phyloP scores from a whole-genome alignment of 371 early-diverging fungal species.

The Saksenaea oblongispora region DNA sequence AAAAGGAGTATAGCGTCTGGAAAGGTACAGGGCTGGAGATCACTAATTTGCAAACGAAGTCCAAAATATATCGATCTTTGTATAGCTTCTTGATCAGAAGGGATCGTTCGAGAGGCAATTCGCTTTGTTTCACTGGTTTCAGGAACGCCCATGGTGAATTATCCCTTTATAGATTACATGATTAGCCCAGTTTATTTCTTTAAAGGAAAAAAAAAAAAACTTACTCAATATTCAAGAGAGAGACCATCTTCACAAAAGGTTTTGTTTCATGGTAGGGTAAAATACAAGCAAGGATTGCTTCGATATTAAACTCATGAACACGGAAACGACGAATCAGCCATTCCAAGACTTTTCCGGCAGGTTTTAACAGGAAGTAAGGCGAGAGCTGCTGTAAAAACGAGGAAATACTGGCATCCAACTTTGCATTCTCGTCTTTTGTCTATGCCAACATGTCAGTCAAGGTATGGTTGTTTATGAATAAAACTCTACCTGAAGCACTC shows the following conservation, averaged over 20 bases:
- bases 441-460: conserved; percentile 22
- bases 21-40: conserved; percentile 41
- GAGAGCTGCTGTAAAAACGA: conserved; percentile 76
- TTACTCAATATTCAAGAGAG: conserved; percentile 68
- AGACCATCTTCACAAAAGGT: conserved; percentile 80
- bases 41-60: conserved; percentile 68
- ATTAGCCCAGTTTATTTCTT: too few species aligned
- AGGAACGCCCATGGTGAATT: conserved; percentile 72
- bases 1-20: conserved; percentile 68
- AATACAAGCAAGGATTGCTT: conserved; percentile 73
- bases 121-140: conserved; percentile 56
- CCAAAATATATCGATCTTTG: conserved; percentile 62
- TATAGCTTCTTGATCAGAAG: conserved; percentile 59
- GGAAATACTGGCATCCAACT: conserved; percentile 76
- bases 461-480: neutral
- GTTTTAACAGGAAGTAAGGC: conserved; percentile 80
- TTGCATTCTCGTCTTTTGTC: conserved; percentile 81
- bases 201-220: conserved; percentile 21
- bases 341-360: conserved; percentile 87
- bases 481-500: conserved; percentile 63
- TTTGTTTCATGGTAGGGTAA: conserved; percentile 94
- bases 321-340: conserved; percentile 93
- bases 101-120: conserved; percentile 63
- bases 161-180: too few species aligned
- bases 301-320: conserved; percentile 85